Base-by-base conservation (phyloP, 192 early-diverging fungal genomes). In the Rhizoclosmatium sp. region DNA sequence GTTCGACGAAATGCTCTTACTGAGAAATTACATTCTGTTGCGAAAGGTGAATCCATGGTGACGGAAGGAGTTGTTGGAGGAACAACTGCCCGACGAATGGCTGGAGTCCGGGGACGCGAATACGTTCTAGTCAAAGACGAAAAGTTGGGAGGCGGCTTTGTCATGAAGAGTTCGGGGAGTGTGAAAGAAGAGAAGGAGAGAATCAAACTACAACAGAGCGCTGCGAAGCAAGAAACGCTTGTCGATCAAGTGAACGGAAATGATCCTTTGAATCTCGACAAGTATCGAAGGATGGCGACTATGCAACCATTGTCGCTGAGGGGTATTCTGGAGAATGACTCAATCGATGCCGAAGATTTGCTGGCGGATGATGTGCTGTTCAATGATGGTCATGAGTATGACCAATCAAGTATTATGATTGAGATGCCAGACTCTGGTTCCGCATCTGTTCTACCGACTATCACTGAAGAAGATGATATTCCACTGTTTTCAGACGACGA, bases 101-200 rank as follows among this genome's bases (percentile, higher is more conserved):
- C 94, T 4, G 90, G 90, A 23, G 95, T 98, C 82, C 82, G 96
- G 21, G 91, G 90, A 51, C 86, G 90, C 54, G 91, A 95, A 77
- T 99, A 94, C 73, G 82, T 97, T 41, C 78, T 99, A 56, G 85
- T 96, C 21, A 96, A 96, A 75, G 93, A 95, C 47, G 88, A 93
- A 41, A 77, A 85, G 10, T 82, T 66, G 2, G 89, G 86, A 1
- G 95, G 94, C 0, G 97, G 94, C 88, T 78, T 77, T 41, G 79
- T 81, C 19, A 74, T 84, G 65, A 70, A 56, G 10, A 51, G 71
- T 95, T 31, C 31, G 31, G 31, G 31, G 31, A 31, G 31, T 31
- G 12, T 81, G 85, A 41, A 85, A 45, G 65, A 81, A 42, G 51
- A 46, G 31, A 67, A 31, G 31, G 31, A 31, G 31, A 31, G 31